Evolutionary conservation across 768 basidiomycete genomes (phyloP), one percentile per base, ranked within the genome.

Genomic region (Phlegmacium glaucopus): DNA sequence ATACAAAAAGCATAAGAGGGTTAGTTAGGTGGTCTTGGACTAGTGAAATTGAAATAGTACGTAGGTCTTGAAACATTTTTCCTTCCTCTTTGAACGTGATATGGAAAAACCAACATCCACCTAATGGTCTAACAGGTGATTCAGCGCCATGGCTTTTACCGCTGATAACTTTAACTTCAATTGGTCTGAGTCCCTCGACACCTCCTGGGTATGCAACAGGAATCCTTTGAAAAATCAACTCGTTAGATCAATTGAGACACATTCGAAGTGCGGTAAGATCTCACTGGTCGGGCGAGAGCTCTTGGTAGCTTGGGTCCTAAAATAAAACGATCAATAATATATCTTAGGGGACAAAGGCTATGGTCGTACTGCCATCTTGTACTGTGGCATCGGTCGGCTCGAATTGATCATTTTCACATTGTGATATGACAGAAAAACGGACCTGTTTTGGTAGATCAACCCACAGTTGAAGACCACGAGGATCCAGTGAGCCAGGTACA

Each of bases 41-140:
- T 15, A 8, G 22, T 9, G 7, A 16, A 44, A 1, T 32, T n/a
- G 12, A 34, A 7, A 11, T 67, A 85, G 60, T 54, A 83, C 90
- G 94, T 34, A 97, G 72, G 9, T 85, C 80, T 62, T 94, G 94
- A 71, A 90, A 95, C 26, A 91, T 76, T 26, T 62, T 72, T 2
- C 78, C 82, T 26, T 80, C 75, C 50, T 76, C 76, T 22, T 75
- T 67, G 62, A 94, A 83, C 48, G 71, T 80, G 51, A 86, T 68
- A 60, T 94, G 90, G 69, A 94, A 85, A 66, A 82, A 96, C 90
- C 91, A 94, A 66, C 93, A 94, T 5, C 94, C 94, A 10, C 94
- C 94, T 1, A 94, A 77, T 0, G 91, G 91, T 40, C 87, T 74
- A 17, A 98, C 94, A 22, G 93, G 93, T 2, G 91, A 94, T 60